Evolutionary conservation across 345 rosid species (phyloP).

Genomic region (Physaria fendleri): DNA sequence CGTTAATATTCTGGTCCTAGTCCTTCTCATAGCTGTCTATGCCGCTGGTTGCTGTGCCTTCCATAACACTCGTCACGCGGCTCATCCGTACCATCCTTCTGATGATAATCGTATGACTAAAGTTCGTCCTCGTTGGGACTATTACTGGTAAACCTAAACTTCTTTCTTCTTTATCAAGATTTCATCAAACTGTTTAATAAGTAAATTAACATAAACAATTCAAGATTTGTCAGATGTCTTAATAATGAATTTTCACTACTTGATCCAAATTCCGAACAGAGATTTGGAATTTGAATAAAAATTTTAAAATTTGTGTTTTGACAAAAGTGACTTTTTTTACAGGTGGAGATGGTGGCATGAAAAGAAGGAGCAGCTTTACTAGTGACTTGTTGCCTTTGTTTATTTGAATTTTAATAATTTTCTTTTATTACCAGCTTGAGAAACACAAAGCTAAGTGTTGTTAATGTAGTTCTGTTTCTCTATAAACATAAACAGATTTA

Average conservation of each 20-base stretch:
- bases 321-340: conserved; percentile 2
- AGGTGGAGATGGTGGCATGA: conserved; percentile 94
- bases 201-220: too few relatives aligned
- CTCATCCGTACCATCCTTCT: conserved; percentile 52
- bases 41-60: conserved; percentile 84
- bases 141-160: conserved; percentile 75
- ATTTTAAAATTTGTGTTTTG: too few relatives aligned
- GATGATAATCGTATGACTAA: conserved; percentile 67
- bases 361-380: conserved; percentile 61
- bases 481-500: too few relatives aligned
- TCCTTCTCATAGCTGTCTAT: conserved; percentile 63
- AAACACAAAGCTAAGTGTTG: not conserved
- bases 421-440: not conserved
- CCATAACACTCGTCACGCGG: conserved; percentile 62
- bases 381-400: too few relatives aligned
- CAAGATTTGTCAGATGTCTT: too few relatives aligned
- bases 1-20: conserved; percentile 56
- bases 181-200: too few relatives aligned
- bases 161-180: too few relatives aligned
- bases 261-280: not conserved
- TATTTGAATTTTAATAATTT: not conserved
- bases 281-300: not conserved
- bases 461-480: too few relatives aligned
- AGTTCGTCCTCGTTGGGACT: conserved; percentile 78
- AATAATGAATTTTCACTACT: not conserved